A percentile compares a stretch with the other conserved stretches of the same genome.
Evolutionary conservation across 495 filamentous ascomycete species (phyloP).

Genomic region (Ascobolus immersus): DNA sequence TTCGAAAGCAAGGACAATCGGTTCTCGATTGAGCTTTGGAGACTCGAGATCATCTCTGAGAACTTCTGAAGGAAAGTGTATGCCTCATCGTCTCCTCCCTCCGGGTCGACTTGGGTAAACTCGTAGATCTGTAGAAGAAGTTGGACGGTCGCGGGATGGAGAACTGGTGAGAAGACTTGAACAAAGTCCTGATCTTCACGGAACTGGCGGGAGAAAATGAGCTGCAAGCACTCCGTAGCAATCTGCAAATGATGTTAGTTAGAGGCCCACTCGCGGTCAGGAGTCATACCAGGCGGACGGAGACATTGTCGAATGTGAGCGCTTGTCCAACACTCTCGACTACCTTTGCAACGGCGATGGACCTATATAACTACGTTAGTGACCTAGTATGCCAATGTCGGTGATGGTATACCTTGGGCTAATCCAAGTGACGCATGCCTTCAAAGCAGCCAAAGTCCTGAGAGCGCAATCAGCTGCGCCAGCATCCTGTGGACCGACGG

Average conservation of each 20-base stretch:
- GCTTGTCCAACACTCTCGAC: conserved; percentile 48
- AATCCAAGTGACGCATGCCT: conserved; percentile 57
- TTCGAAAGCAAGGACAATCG: conserved; percentile 32
- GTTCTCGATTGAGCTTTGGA: conserved; percentile 61
- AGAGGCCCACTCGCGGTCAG: background rate
- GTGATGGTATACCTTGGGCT: conserved; percentile 30
- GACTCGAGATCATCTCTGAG: conserved; percentile 60
- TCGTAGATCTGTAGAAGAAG: conserved; percentile 54
- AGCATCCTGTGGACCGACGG: conserved; percentile 33
- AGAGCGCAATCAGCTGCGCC: conserved; percentile 41
- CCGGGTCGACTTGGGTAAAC: conserved; percentile 54
- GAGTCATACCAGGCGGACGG: conserved; percentile 36
- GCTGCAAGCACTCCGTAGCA: conserved; percentile 58
- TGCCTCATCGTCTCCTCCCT: conserved; percentile 67
- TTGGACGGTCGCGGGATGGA: conserved; percentile 37
- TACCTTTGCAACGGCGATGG: conserved; percentile 40
- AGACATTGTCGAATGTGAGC: conserved; percentile 43
- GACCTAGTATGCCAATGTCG: background rate
- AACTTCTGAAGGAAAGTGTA: conserved; percentile 83
- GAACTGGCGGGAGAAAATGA: conserved; percentile 47
- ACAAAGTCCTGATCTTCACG: conserved; percentile 59
- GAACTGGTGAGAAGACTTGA: conserved; percentile 54
- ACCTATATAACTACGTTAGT: conserved; percentile 18
- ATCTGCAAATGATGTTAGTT: conserved; percentile 30
- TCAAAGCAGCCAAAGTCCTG: conserved; percentile 47